Evolutionary conservation across 164 flowering plant genomes (phyloP).

Genomic region (Aristolochia contorta): DNA sequence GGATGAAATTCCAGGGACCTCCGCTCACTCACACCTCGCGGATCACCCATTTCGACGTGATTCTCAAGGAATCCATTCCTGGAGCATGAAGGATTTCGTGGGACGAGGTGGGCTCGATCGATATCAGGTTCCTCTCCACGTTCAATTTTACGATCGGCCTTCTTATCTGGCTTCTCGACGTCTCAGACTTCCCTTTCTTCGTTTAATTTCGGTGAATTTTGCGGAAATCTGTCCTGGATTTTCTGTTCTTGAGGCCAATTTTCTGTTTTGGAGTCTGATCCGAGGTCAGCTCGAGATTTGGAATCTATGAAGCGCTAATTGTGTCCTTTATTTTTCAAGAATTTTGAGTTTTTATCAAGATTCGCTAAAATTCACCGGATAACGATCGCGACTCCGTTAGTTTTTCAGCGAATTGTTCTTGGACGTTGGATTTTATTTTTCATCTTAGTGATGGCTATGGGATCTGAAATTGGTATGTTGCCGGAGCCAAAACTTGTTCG

Average conservation of each 20-base stretch:
- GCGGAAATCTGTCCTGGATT: background rate
- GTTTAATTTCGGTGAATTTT: background rate
- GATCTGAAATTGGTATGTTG: background rate
- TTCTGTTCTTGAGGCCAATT: constrained; percentile 4
- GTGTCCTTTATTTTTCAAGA: background rate
- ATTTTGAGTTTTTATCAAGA: constrained; percentile 2
- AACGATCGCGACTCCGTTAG: constrained; percentile 9
- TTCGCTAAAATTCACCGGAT: too few relatives aligned
- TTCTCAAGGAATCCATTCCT: background rate
- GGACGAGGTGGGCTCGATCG: too few relatives aligned
- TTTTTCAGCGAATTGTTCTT: background rate
- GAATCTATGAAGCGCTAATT: too few relatives aligned
- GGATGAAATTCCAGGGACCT: background rate
- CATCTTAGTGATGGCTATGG: background rate
- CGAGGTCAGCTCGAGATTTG: background rate
- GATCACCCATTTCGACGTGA: constrained; percentile 8
- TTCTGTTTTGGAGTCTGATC: constrained; percentile 9
- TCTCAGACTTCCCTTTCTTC: background rate
- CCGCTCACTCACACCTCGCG: background rate
- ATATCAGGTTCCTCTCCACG: too few relatives aligned
- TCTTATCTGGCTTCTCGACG: too few relatives aligned
- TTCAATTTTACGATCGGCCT: too few relatives aligned
- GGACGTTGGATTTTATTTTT: constrained; percentile 2
- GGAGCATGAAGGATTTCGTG: too few relatives aligned
- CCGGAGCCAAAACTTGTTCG: too few relatives aligned